Evolutionary conservation across 352 stramenopile genomes (phyloP).

Genomic region (Saprolegnia parasitica): DNA sequence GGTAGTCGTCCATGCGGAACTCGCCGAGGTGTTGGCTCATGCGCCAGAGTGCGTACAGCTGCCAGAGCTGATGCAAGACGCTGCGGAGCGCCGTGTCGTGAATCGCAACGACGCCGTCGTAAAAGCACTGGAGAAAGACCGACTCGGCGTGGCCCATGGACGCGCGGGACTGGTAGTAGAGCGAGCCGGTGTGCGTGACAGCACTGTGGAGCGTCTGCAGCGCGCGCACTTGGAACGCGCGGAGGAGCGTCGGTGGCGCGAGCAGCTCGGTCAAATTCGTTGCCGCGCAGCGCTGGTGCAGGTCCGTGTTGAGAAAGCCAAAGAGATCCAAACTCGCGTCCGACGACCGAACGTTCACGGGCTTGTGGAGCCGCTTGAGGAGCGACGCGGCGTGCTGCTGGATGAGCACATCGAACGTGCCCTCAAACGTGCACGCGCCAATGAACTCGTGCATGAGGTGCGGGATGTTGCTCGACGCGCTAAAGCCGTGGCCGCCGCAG

Average conservation of each 20-base stretch:
- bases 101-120: slow-evolving; percentile 32
- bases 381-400: slow-evolving; percentile 60
- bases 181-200: slow-evolving; percentile 18
- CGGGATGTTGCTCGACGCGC: slow-evolving; percentile 36
- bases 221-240: slow-evolving; percentile 41
- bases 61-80: slow-evolving; percentile 37
- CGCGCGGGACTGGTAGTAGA: slow-evolving; percentile 31
- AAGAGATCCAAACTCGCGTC: slow-evolving; percentile 35
- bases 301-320: slow-evolving; percentile 29
- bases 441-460: slow-evolving; percentile 44
- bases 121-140: slow-evolving; percentile 41
- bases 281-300: slow-evolving; percentile 38
- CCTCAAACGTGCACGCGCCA: slow-evolving; percentile 53
- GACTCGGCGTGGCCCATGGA: slow-evolving; percentile 49
- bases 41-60: slow-evolving; percentile 46
- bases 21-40: slow-evolving; percentile 46
- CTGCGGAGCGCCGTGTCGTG: slow-evolving; percentile 34
- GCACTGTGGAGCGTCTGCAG: slow-evolving; percentile 33
- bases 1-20: slow-evolving; percentile 54
- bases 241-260: slow-evolving; percentile 38
- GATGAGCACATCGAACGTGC: slow-evolving; percentile 62
- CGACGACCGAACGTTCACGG: background rate
- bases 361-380: slow-evolving; percentile 37
- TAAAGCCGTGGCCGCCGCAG: slow-evolving; percentile 43
- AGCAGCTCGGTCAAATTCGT: slow-evolving; percentile 34